phyloP scores from a whole-genome alignment of 768 basidiomycete species.

The Tylopilus intermedius region DNA sequence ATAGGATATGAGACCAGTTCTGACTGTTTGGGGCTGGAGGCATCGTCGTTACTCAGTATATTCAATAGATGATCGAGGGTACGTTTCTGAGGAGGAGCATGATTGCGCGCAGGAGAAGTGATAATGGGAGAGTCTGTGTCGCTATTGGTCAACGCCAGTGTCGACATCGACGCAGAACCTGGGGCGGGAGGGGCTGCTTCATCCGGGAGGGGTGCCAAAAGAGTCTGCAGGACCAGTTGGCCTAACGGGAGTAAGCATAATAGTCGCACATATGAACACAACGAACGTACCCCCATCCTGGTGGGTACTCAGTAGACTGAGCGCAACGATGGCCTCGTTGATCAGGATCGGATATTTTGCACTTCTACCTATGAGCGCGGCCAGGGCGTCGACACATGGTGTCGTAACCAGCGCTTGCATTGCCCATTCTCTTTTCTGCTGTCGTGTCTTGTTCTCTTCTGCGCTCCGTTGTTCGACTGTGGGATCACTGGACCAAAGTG shows the following conservation, averaged over 20 bases:
- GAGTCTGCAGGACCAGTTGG: conserved; percentile 54
- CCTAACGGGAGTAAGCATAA: conserved; percentile 37
- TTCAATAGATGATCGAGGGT: conserved; percentile 65
- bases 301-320: conserved; percentile 70
- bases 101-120: conserved; percentile 36
- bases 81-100: conserved; percentile 43
- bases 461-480: conserved; percentile 25
- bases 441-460: conserved; percentile 36
- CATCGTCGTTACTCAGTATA: conserved; percentile 41
- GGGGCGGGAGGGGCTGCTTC: conserved; percentile 34
- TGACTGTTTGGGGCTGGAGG: conserved; percentile 39
- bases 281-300: conserved; percentile 50
- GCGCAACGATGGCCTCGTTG: conserved; percentile 82
- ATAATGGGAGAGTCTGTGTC: conserved; percentile 47
- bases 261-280: not conserved
- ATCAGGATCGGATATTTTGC: conserved; percentile 78
- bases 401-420: conserved; percentile 47
- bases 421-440: conserved; percentile 49
- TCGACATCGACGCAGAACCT: conserved; percentile 32
- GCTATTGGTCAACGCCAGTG: conserved; percentile 39
- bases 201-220: conserved; percentile 46
- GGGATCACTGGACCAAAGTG: conserved; percentile 60
- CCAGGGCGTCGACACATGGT: conserved; percentile 58
- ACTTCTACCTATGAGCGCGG: conserved; percentile 69
- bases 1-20: conserved; percentile 49